Conservation (phyloP, 23 red algal genomes). For the Chondrus crispus region DNA sequence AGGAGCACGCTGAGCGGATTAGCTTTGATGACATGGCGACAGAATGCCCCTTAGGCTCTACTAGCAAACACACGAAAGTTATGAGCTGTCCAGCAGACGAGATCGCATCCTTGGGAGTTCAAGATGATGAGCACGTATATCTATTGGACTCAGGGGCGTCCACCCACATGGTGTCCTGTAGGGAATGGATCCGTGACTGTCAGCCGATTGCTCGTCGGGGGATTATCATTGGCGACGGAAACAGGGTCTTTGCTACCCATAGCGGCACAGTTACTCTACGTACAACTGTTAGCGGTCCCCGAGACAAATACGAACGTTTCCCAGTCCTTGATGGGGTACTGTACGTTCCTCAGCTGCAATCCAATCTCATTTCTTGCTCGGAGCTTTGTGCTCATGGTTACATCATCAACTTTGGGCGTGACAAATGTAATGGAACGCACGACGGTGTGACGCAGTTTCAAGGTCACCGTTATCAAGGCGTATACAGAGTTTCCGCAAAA, state of each 20-base stretch:
- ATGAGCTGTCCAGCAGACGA: too few species aligned
- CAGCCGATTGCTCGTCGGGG: background rate
- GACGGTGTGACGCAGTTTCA: background rate
- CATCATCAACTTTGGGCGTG: background rate
- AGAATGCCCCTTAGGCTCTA: too few species aligned
- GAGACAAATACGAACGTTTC: background rate
- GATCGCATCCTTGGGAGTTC: too few species aligned
- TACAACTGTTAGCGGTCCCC: background rate
- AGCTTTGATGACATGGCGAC: too few species aligned
- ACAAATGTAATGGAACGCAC: background rate
- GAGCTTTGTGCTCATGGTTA: background rate
- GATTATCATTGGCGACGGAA: background rate
- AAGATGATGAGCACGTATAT: background rate
- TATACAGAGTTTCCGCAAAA: background rate
- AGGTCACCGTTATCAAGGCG: background rate
- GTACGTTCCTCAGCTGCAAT: background rate
- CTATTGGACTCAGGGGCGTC: background rate
- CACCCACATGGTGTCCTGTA: background rate
- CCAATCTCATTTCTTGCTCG: background rate
- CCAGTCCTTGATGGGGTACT: background rate
- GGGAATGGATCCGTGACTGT: background rate
- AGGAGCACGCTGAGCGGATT: too few species aligned
- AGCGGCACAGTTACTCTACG: background rate
- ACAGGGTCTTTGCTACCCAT: background rate
- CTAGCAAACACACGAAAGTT: too few species aligned